Evolutionary conservation across 495 filamentous ascomycete species (phyloP), one percentile per base, ranked within the genome.

Genomic region (Ramalina peruviana): DNA sequence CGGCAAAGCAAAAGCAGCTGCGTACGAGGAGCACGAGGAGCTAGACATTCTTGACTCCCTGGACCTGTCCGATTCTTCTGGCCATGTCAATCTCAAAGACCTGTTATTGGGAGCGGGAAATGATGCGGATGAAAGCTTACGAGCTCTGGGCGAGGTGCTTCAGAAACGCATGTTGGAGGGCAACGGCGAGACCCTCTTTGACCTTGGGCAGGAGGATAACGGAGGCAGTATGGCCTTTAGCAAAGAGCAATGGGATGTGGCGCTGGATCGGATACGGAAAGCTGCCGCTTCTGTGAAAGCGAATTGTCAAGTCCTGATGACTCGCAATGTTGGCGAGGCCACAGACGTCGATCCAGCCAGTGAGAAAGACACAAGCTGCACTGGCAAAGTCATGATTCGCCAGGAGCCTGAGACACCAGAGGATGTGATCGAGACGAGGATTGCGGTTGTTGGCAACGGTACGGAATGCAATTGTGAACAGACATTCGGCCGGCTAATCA

Each of bases 361-460:
- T 40, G 76, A 75, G 46, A 88, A 86, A 53, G 74, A 85, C 25
- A 80, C 76, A 53, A 81, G 79, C 15, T 78, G 77, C 39, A 82
- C 76, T 58, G 88, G 88, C 3, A 96, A 93, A 61, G 61, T 96
- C 46, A 72, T 97, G 58, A 77, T 98, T 47, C 79, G 92, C 45
- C 80, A 81, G 61, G 62, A 74, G 20, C 86, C 88, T 20, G 69
- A 73, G 13, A 82, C 75, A 17, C 73, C 86, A 1, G 90, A 96
- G 60, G 82, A 90, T 56, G 80, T 92, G 43, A 92, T 93, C 46
- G 92, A 98, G 73, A 89, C 90, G n/a, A 71, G 92, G 54, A 90
- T 98, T 63, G 92, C 90, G 3, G 92, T 98, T 3, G 92, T 97
- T 16, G 92, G 92, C 11, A 98, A 98, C 70, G 82, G 80, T 79